These are phyloP conservation scores for Chaetoceros tenuissimus DNA, from an alignment of 108 stramenopile species.

Conservation along the genomic window DNA sequence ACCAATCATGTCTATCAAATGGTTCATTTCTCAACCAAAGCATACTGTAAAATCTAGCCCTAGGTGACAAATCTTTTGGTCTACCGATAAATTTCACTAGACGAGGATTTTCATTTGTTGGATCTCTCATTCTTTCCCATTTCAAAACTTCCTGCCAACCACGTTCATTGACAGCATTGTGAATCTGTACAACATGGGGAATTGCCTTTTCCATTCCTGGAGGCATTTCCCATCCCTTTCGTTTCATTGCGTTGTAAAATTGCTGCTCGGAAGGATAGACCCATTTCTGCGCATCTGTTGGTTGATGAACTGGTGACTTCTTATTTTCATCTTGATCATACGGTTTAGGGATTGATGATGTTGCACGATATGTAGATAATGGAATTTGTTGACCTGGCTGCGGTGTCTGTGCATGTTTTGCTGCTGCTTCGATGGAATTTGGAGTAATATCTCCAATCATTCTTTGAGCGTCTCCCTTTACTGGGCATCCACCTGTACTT, in stretches of 20 bases:
- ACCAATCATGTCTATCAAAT: conserved; percentile 98
- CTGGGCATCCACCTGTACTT: conserved; percentile 15
- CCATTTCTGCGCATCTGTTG: conserved; percentile 45
- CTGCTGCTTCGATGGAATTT: conserved; percentile 70
- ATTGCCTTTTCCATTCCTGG: conserved; percentile 68
- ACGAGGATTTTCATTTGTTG: conserved; percentile 36
- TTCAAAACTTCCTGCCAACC: conserved; percentile 71
- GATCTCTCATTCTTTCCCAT: conserved; percentile 53
- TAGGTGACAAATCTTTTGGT: conserved; percentile 84
- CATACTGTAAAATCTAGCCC: conserved; percentile 75
- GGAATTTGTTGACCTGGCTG: conserved; percentile 60
- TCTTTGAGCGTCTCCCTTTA: conserved; percentile 5
- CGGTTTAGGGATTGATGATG: conserved; percentile 75
- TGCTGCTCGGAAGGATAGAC: conserved; percentile 96
- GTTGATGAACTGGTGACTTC: conserved; percentile 22
- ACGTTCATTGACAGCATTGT: conserved; percentile 94
- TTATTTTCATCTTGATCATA: conserved; percentile 8
- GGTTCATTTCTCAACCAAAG: conserved; percentile 70
- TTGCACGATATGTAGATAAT: conserved; percentile 54
- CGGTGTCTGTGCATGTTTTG: conserved; percentile 66
- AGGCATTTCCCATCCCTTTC: conserved; percentile 76
- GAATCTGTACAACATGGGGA: conserved; percentile 78
- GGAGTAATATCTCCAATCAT: neutral
- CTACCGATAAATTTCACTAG: conserved; percentile 86
- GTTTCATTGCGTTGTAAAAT: conserved; percentile 93